Conservation (phyloP, 1,284 basidiomycete species). For the Moesziomyces globuligerus region DNA sequence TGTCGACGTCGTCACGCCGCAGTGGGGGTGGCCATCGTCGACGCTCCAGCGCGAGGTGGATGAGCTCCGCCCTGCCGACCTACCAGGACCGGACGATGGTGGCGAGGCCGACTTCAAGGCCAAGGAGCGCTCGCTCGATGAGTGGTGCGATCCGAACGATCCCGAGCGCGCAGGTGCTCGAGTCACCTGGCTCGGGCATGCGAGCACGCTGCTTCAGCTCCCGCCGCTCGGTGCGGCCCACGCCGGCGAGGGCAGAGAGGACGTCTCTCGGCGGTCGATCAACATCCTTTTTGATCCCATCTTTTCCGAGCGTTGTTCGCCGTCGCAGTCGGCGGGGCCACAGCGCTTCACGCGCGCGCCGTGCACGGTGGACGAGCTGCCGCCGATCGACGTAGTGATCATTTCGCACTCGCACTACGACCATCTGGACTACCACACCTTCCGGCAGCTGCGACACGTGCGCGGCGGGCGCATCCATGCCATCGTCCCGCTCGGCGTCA, state of each 20-base stretch:
- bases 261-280: slow-evolving; percentile 22
- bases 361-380: slow-evolving; percentile 51
- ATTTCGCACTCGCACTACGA: slow-evolving; percentile 67
- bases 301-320: slow-evolving; percentile 63
- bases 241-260: background rate
- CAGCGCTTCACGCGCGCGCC: slow-evolving; percentile 54
- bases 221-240: slow-evolving; percentile 21
- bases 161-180: slow-evolving; percentile 11
- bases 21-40: slow-evolving; percentile 43
- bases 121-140: slow-evolving; percentile 12
- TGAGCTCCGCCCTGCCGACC: slow-evolving; percentile 1
- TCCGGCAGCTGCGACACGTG: slow-evolving; percentile 38
- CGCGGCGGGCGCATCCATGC: slow-evolving; percentile 46
- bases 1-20: slow-evolving; percentile 27
- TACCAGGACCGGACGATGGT: background rate
- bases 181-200: slow-evolving; percentile 65
- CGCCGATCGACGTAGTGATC: slow-evolving; percentile 57
- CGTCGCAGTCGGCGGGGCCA: slow-evolving; percentile 58
- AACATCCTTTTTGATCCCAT: slow-evolving; percentile 63
- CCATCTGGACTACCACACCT: slow-evolving; percentile 61
- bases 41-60: slow-evolving; percentile 21
- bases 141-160: slow-evolving; percentile 31
- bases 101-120: slow-evolving; percentile 11
- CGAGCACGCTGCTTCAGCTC: slow-evolving; percentile 56
- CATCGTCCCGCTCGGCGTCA: slow-evolving; percentile 58